Base-by-base conservation (phyloP, 2,329 filamentous ascomycete genomes). In the Calonectria ilicicola region DNA sequence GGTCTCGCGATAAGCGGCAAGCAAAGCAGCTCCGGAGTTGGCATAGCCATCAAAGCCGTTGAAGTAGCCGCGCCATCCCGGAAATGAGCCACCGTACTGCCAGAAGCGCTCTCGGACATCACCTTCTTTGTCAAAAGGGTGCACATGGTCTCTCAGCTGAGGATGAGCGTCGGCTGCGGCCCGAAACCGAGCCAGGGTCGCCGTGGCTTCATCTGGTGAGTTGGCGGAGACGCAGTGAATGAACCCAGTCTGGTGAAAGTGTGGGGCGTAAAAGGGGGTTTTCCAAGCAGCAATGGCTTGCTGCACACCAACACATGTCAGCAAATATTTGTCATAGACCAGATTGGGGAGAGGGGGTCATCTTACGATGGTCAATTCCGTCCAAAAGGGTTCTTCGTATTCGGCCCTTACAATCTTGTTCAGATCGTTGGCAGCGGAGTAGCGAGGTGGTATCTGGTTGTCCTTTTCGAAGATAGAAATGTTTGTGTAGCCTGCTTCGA, bases 41-140 rank as follows among this genome's bases (percentile, higher is more conserved):
- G 88, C 89, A 68, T 91, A 91, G 2, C 90, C 89, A 14, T 87
- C 89, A 7, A 88, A 85, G 4, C 82, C 83, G 77, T 92, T 92
- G 49, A 90, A 84, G 78, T 92, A 92, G 10, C 91, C 91, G 27
- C 84, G 85, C 88, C 90, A 92, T 63, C 78, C 79, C 47, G 75
- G 29, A 67, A 91, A 79, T 0, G 85, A 82, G 0, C 89, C 47
- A 23, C 21, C 81, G 56, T 86, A 88, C 74, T 89, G 88, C 84
- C 87, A 89, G 42, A 84, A 84, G 14, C 81, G 80, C 17, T 84
- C 79, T 9, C 81, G 81, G 53, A 90, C 85, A 40, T 87, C 86
- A 0, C 84, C 77, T 0, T 78, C 75, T 1, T 78, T 79, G 2
- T 82, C 73, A 5, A 89, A 75, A 1, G 82, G 79, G 0, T 81